Evolutionary conservation across 805 yeast species (phyloP), one percentile per base, ranked within the genome.

Genomic region (Barnettozyma californica): DNA sequence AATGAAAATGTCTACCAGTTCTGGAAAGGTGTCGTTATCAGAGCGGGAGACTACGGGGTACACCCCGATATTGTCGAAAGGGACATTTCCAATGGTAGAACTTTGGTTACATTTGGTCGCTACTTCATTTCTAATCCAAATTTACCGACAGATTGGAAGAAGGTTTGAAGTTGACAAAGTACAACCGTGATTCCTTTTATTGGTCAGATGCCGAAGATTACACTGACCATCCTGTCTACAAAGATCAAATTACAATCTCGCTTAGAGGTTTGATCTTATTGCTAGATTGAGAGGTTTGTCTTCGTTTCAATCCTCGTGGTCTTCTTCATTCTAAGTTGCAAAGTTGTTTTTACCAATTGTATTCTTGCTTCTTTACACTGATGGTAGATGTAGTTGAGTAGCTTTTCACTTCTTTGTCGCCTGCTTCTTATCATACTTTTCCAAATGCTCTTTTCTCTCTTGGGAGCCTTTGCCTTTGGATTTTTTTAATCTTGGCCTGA

Each of bases 391-490:
- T 35, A n/a, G n/a, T n/a, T n/a, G n/a, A 10, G 50, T 34, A 5
- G 21, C 45, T 46, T 59, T 60, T 45, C 60, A 58, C 46, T 56
- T 55, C 55, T 65, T 50, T 3, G 52, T 65, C 44, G 62, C 70
- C 55, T 62, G 65, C 59, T 84, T 84, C 53, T 71, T 78, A 51
- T 81, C 85, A 51, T 74, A 81, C 63, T 87, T 85, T 39, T 74
- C 76, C 55, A 77, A 65, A 49, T 86, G 89, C 52, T 81, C 89
- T 16, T 74, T 75, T 50, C 98, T 74, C 52, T 87, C 89, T 45
- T 73, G 74, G 4, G 71, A 80, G 1, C 98, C 99, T 16, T n/a
- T 68, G 56, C 21, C 69, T 72, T 41, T 76, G 76, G 48, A 91
- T 66, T 46, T 68, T 77, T 18, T 66, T 68, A 4, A 69, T 59